Percentiles rank a stretch among this genome's conserved stretches.
These are phyloP conservation scores for Phytopythium helicoides DNA, from an alignment of 352 stramenopile species.

Conservation along the genomic window DNA sequence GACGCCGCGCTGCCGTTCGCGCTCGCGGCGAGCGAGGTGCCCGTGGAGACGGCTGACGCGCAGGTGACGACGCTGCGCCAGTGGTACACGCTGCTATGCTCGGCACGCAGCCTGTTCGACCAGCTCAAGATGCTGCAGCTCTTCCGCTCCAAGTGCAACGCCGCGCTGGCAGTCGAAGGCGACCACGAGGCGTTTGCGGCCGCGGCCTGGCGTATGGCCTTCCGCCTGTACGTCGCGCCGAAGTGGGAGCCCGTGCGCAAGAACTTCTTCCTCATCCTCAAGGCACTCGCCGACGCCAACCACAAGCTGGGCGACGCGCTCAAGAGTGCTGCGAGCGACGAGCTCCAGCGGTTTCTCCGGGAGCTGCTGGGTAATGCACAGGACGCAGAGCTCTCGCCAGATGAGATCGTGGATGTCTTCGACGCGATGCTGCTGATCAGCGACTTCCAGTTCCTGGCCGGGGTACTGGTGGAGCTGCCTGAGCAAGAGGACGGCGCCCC, in stretches of 20 bases:
- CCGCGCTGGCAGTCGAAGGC: constrained; percentile 8
- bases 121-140: constrained; percentile 77
- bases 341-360: constrained; percentile 39
- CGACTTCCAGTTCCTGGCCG: constrained; percentile 55
- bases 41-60: constrained; percentile 9
- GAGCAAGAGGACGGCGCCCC: constrained; percentile 12
- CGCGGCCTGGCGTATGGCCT: constrained; percentile 51
- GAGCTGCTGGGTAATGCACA: constrained; percentile 12
- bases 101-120: constrained; percentile 41
- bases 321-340: constrained; percentile 10
- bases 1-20: constrained; percentile 34
- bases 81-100: constrained; percentile 46
- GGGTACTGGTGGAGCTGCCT: constrained; percentile 33
- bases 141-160: constrained; percentile 59
- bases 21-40: constrained; percentile 22
- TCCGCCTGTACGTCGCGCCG: constrained; percentile 50
- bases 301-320: constrained; percentile 19
- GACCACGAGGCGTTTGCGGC: constrained; percentile 21
- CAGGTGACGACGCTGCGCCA: constrained; percentile 18
- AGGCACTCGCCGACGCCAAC: constrained; percentile 44
- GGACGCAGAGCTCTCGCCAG: constrained; percentile 2
- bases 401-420: constrained; percentile 35
- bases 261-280: constrained; percentile 64
- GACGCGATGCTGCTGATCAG: constrained; percentile 59
- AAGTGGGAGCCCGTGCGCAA: constrained; percentile 48